A percentile compares a stretch with the other conserved stretches of the same genome.
phyloP scores from a whole-genome alignment of 2,329 filamentous ascomycete species.

The Metarhizium rileyi region DNA sequence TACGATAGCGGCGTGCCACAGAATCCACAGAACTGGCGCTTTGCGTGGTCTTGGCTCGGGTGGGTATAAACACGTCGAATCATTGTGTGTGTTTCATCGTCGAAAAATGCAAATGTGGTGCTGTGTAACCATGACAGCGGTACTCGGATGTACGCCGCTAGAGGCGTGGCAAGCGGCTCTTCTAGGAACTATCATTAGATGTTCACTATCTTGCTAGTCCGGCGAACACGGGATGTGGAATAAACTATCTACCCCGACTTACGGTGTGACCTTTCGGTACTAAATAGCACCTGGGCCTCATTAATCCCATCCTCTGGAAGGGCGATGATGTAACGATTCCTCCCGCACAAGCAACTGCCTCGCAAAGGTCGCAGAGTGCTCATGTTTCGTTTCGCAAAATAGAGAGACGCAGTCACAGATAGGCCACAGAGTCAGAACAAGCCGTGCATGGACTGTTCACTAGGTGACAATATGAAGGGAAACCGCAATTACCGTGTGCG shows the following conservation, averaged over 20 bases:
- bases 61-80: constrained; percentile 62
- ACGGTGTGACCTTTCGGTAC: constrained; percentile 62
- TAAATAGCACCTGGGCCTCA: constrained; percentile 63
- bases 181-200: constrained; percentile 26
- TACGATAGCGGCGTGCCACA: constrained; percentile 79
- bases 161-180: constrained; percentile 58
- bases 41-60: constrained; percentile 44
- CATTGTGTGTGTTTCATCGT: constrained; percentile 60
- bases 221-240: not conserved
- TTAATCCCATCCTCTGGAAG: constrained; percentile 50
- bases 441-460: not conserved
- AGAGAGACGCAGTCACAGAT: not conserved
- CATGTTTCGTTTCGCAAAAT: constrained; percentile 26
- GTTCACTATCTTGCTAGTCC: not conserved
- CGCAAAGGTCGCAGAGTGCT: constrained; percentile 46
- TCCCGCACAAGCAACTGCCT: constrained; percentile 76
- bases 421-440: not conserved
- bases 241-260: constrained; percentile 29
- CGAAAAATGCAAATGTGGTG: constrained; percentile 62
- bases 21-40: constrained; percentile 81
- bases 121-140: constrained; percentile 75
- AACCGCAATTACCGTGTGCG: not conserved
- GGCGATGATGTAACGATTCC: constrained; percentile 70
- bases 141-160: constrained; percentile 74
- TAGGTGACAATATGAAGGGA: not conserved